These are phyloP conservation scores for maize (Zea mays) DNA, from an alignment of 176 grass and related monocot genomes.

Conservation along the genomic window Zm-B73-REFERENCE-NAM-5.0 NC_050101.1:40776001-40776500, in stretches of 20 bases:
- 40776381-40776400: conserved; percentile 80
- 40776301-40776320: neutral
- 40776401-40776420: conserved; percentile 94
- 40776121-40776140: too few relatives aligned
- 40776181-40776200: too few relatives aligned
- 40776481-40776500: conserved; percentile 24
- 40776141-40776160: too few relatives aligned
- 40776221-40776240: too few relatives aligned
- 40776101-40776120: too few relatives aligned
- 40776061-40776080: too few relatives aligned
- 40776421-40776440: conserved; percentile 36
- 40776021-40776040: too few relatives aligned
- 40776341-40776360: conserved; percentile 80
- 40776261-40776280: neutral
- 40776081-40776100: too few relatives aligned
- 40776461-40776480: conserved; percentile 19
- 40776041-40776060: too few relatives aligned
- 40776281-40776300: neutral
- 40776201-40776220: too few relatives aligned
- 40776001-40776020: too few relatives aligned
- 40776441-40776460: conserved; percentile 9
- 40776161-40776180: too few relatives aligned
- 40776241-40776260: neutral
- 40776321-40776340: neutral
- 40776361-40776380: conserved; percentile 83